Evolutionary conservation across 2,329 filamentous ascomycete species (phyloP).

Genomic region (Microsporum audouinii): DNA sequence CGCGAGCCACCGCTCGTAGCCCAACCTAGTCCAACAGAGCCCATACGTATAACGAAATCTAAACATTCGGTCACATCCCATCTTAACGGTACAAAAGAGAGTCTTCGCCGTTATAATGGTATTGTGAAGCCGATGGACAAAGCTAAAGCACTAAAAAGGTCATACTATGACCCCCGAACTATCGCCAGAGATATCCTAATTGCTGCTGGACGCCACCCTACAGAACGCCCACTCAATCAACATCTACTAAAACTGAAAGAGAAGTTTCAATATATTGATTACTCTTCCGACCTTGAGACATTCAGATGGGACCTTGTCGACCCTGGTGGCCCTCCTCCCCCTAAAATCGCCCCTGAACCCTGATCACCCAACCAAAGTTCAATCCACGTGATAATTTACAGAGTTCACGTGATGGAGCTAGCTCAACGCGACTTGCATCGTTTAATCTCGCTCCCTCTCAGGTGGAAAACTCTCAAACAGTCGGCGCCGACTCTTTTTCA

Average conservation of each 20-base stretch:
- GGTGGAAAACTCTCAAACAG: background rate
- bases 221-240: slow-evolving; percentile 46
- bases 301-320: slow-evolving; percentile 53
- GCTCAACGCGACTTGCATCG: background rate
- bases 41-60: background rate
- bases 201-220: slow-evolving; percentile 50
- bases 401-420: slow-evolving; percentile 9
- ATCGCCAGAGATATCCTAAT: slow-evolving; percentile 55
- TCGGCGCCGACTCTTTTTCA: background rate
- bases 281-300: slow-evolving; percentile 43
- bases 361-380: slow-evolving; percentile 17
- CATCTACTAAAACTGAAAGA: slow-evolving; percentile 43
- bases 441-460: background rate
- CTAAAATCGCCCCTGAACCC: slow-evolving; percentile 20
- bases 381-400: slow-evolving; percentile 10
- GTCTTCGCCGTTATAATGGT: slow-evolving; percentile 20
- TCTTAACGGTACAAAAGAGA: background rate
- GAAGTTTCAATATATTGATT: slow-evolving; percentile 34
- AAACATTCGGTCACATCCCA: background rate
- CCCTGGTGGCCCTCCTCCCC: slow-evolving; percentile 38
- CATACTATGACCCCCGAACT: slow-evolving; percentile 48
- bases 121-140: slow-evolving; percentile 36
- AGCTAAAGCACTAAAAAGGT: slow-evolving; percentile 32
- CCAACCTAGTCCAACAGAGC: background rate
- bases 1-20: background rate